Conservation (phyloP, 441 rosid genomes). For the Populus hybrid region DNA sequence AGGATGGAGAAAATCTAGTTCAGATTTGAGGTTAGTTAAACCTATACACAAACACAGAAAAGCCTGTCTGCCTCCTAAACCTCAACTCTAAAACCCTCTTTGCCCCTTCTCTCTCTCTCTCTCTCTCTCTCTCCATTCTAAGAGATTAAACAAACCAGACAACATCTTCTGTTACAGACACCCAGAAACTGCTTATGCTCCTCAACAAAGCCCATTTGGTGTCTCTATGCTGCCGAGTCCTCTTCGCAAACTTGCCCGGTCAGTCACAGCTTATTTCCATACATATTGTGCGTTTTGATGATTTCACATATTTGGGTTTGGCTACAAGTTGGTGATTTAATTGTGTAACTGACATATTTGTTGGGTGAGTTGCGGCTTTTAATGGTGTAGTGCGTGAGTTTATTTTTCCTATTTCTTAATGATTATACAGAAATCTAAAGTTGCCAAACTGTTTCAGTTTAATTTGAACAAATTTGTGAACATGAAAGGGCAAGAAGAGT, state of each 20-base stretch:
- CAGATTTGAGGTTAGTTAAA: not conserved
- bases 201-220: not conserved
- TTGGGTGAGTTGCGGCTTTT: not conserved
- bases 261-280: not conserved
- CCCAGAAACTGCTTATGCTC: not conserved
- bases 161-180: not conserved
- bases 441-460: not conserved
- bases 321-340: not conserved
- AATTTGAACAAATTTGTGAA: not conserved
- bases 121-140: no score
- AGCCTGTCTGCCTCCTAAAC: not conserved
- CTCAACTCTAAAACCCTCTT: not conserved
- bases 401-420: not conserved
- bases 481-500: not conserved
- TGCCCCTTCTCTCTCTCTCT: no score
- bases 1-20: not conserved
- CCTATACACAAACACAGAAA: no score
- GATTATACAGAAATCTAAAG: no score
- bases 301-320: not conserved
- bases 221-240: not conserved
- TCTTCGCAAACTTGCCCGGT: not conserved
- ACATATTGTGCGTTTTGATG: not conserved
- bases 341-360: not conserved
- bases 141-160: not conserved
- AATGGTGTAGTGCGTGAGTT: not conserved